Evolutionary conservation across 306 rosid genomes (phyloP), one percentile per base, ranked within the genome.

Genomic region (Spatholobus suberectus): DNA sequence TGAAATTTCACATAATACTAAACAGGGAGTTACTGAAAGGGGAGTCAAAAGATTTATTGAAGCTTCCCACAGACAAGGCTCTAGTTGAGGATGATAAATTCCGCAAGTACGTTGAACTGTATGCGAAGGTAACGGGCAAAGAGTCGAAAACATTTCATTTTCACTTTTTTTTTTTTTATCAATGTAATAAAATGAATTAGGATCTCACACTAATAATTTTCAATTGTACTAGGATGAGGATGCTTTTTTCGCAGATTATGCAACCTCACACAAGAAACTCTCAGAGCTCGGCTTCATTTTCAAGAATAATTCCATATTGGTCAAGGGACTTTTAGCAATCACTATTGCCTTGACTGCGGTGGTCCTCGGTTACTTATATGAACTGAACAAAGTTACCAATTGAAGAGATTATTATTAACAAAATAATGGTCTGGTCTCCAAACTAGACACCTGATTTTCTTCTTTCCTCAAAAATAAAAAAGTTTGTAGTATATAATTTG

Each of bases 181-280:
- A 14, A 15, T 43, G 3, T 17, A 70, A 27, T 21, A 13, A 17
- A 24, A 40, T 38, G 1, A 5, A 26, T 37, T 17, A 37, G 34
- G 46, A n/a, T n/a, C 41, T 49, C 8, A 65, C 6, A 70, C n/a
- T 65, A 6, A 57, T 57, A 8, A 70, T 57, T 77, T 72, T 84
- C 8, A 38, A 49, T 55, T 77, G 41, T 67, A 17, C 58, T 83
- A 95, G 98, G 89, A 91, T 70, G 93, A 91, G 86, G 93, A 91
- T 65, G 86, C 81, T 13, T 93, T 93, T 81, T 92, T 92, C 27
- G 40, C 11, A 43, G 97, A 91, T 69, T 96, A 93, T 81, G 94
- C 94, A 12, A 90, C 23, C 13, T 90, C 99, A 34, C 97, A 96
- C 90, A 96, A 90, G 87, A 93, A 89, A 70, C 92, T 96, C 44